These are phyloP conservation scores for Spizellomyces sp. DNA, from an alignment of 192 early-diverging fungal genomes.

Conservation along the genomic window DNA sequence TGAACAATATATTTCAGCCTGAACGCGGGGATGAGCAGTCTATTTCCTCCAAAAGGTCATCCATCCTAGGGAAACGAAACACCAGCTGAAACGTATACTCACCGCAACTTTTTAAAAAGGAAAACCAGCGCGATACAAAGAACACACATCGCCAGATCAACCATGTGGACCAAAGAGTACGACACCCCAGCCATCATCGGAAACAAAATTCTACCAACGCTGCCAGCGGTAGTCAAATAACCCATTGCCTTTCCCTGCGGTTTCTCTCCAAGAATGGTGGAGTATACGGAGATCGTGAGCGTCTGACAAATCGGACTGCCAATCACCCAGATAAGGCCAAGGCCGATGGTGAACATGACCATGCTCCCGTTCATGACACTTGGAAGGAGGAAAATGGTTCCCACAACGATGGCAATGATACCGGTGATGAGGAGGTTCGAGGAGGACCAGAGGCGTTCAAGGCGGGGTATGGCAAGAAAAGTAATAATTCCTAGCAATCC, in stretches of 20 bases:
- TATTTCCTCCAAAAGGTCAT: too few relatives aligned
- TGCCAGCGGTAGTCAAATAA: conserved; percentile 41
- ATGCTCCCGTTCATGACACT: conserved; percentile 12
- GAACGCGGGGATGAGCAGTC: too few relatives aligned
- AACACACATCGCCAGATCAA: too few relatives aligned
- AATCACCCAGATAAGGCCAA: conserved; percentile 36
- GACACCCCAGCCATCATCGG: conserved; percentile 15
- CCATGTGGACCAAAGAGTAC: too few relatives aligned
- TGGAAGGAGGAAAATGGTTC: not conserved
- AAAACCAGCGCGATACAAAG: too few relatives aligned
- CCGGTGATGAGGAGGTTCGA: conserved; percentile 11
- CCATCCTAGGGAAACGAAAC: too few relatives aligned
- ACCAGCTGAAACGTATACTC: too few relatives aligned
- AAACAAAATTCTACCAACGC: conserved; percentile 35
- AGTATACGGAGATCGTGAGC: conserved; percentile 37
- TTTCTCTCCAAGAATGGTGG: conserved; percentile 34
- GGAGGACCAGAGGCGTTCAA: conserved; percentile 8
- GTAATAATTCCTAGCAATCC: conserved; percentile 22
- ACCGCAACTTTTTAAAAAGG: too few relatives aligned
- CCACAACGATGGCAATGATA: conserved; percentile 10
- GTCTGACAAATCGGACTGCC: conserved; percentile 46
- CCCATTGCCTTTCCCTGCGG: conserved; percentile 37
- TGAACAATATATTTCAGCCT: too few relatives aligned
- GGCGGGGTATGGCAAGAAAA: conserved; percentile 27
- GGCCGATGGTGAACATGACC: conserved; percentile 26